These are phyloP conservation scores for Helotiales sp. DNA, from an alignment of 2,329 filamentous ascomycete genomes.

Conservation along the genomic window DNA sequence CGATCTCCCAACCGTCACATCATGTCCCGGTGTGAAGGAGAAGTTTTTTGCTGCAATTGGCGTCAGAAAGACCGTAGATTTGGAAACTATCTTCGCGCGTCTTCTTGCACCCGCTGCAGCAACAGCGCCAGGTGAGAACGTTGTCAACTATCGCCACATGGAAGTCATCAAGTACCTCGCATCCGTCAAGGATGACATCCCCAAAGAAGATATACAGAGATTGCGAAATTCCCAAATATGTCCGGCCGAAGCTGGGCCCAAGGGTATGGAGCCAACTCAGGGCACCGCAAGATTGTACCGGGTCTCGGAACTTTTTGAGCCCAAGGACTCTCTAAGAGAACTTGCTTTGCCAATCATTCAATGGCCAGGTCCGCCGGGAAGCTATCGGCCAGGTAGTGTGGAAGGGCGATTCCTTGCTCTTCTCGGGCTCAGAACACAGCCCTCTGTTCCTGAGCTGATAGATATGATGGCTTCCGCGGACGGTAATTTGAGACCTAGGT, in stretches of 20 bases:
- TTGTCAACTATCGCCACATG: constrained; percentile 80
- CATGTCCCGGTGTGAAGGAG: constrained; percentile 82
- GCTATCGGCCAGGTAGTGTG: constrained; percentile 64
- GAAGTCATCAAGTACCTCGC: constrained; percentile 94
- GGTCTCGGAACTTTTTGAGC: constrained; percentile 81
- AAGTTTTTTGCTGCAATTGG: constrained; percentile 84
- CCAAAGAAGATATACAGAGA: constrained; percentile 77
- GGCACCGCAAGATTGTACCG: constrained; percentile 65
- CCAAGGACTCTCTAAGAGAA: constrained; percentile 69
- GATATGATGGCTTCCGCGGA: constrained; percentile 73
- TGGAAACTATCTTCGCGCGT: constrained; percentile 90
- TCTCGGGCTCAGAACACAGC: constrained; percentile 76
- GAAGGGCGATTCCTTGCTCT: constrained; percentile 77
- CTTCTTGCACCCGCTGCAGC: constrained; percentile 68
- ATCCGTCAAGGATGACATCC: constrained; percentile 89
- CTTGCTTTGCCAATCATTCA: constrained; percentile 78
- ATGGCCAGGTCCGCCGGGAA: constrained; percentile 73
- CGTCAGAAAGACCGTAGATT: constrained; percentile 92
- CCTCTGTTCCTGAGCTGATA: constrained; percentile 75
- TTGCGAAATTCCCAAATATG: constrained; percentile 81
- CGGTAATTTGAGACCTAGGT: constrained; percentile 63
- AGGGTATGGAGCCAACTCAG: constrained; percentile 58
- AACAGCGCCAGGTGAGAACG: constrained; percentile 52
- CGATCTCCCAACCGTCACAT: constrained; percentile 82
- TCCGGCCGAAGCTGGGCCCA: constrained; percentile 71